Evolutionary conservation across 2,329 filamentous ascomycete genomes (phyloP).

Genomic region (Akanthomyces dipterigenus): DNA sequence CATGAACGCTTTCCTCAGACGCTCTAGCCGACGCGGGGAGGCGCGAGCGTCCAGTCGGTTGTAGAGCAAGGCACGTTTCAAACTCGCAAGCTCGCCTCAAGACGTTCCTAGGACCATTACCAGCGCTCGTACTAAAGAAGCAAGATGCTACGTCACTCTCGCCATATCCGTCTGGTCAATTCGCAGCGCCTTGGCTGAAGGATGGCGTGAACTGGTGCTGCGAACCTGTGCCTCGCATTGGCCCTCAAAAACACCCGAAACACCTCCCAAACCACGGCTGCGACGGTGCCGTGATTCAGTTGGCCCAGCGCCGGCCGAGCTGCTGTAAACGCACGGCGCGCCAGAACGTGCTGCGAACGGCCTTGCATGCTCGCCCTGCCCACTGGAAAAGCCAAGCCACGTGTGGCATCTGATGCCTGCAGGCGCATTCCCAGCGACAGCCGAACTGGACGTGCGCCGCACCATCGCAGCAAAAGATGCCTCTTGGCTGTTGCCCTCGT

Average conservation of each 20-base stretch:
- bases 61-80: no score
- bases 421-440: neutral
- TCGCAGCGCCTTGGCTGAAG: no score
- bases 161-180: no score
- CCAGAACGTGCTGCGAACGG: neutral
- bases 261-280: neutral
- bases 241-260: neutral
- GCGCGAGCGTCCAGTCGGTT: no score
- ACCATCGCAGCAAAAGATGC: neutral
- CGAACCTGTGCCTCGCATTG: neutral
- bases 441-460: neutral
- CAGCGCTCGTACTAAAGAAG: no score
- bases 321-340: neutral
- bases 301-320: neutral
- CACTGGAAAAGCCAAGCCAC: neutral
- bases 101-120: no score
- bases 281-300: conserved; percentile 8
- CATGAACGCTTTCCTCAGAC: neutral
- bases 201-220: neutral
- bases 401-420: neutral
- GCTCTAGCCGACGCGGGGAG: neutral
- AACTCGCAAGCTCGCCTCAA: no score
- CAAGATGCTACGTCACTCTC: no score
- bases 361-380: neutral
- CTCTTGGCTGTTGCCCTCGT: no score